These are phyloP conservation scores for Lactarius psammicola DNA, from an alignment of 768 basidiomycete genomes.

Conservation along the genomic window DNA sequence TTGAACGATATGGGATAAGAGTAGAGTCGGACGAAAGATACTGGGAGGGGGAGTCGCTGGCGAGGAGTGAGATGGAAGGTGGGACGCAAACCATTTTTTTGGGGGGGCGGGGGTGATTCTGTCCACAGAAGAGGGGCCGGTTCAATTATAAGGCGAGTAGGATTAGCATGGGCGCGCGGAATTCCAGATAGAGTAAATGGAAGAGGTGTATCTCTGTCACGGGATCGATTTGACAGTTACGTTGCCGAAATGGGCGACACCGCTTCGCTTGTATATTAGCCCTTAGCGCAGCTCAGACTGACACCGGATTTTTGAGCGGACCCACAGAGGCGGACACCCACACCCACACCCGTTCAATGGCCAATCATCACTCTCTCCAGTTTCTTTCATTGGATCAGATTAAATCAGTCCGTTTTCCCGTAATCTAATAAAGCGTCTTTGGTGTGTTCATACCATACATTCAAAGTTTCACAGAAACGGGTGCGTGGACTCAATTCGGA, in stretches of 20 bases:
- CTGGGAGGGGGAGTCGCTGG: background rate
- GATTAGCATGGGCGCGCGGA: background rate
- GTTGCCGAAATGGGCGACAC: background rate
- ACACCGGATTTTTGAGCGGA: background rate
- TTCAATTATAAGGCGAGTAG: background rate
- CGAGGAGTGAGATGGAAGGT: background rate
- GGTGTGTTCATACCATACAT: background rate
- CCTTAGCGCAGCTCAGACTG: background rate
- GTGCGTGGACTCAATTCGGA: conserved; percentile 37
- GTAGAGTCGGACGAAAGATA: background rate
- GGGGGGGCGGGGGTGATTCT: background rate
- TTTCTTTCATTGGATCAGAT: conserved; percentile 20
- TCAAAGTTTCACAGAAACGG: conserved; percentile 58
- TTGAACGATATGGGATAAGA: background rate
- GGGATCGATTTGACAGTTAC: background rate
- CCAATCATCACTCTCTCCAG: background rate
- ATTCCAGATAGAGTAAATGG: background rate
- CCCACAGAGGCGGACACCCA: background rate
- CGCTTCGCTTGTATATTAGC: background rate
- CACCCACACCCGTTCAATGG: background rate
- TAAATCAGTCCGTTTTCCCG: conserved; percentile 4
- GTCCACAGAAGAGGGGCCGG: background rate
- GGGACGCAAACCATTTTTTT: conserved; percentile 2
- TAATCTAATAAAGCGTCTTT: background rate
- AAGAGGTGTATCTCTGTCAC: background rate